phyloP scores from a whole-genome alignment of 1,139 yeast species.

The Zygosaccharomyces pseudobailii region DNA sequence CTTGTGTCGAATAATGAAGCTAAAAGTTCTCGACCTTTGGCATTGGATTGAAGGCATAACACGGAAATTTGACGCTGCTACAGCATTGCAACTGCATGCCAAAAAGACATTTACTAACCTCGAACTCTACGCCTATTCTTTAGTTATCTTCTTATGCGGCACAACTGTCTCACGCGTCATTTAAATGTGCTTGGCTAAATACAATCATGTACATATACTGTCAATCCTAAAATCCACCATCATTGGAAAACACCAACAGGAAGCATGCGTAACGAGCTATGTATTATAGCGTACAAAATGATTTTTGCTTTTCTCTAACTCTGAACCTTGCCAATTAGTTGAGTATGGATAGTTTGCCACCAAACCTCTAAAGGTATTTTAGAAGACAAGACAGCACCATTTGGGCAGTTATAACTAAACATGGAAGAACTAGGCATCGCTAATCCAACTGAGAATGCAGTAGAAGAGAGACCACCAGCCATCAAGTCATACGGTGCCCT shows the following conservation, averaged over 20 bases:
- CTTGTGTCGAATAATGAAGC: background rate
- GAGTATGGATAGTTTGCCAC: slow-evolving; percentile 1
- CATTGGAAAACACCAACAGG: too few relatives aligned
- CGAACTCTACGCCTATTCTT: slow-evolving; percentile 15
- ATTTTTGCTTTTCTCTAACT: background rate
- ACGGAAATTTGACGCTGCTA: slow-evolving; percentile 4
- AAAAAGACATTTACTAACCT: slow-evolving; percentile 12
- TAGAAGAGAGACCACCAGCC: slow-evolving; percentile 19
- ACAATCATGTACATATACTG: slow-evolving; percentile 1
- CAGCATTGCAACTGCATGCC: slow-evolving; percentile 7
- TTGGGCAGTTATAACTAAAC: background rate
- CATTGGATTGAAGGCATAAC: slow-evolving; percentile 4
- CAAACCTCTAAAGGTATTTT: background rate
- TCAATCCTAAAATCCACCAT: too few relatives aligned
- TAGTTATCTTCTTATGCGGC: slow-evolving; percentile 6
- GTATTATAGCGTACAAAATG: background rate
- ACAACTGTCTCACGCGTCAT: background rate
- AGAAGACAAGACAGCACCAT: background rate
- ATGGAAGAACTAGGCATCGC: slow-evolving; percentile 62
- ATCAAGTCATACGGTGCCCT: slow-evolving; percentile 30
- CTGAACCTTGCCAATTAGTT: too few relatives aligned
- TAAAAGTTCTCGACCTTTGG: background rate
- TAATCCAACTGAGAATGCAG: slow-evolving; percentile 27
- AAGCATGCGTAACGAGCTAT: too few relatives aligned
- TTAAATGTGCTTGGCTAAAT: background rate